Conservation (phyloP, 306 rosid genomes). For the Citrullus amarus region DNA sequence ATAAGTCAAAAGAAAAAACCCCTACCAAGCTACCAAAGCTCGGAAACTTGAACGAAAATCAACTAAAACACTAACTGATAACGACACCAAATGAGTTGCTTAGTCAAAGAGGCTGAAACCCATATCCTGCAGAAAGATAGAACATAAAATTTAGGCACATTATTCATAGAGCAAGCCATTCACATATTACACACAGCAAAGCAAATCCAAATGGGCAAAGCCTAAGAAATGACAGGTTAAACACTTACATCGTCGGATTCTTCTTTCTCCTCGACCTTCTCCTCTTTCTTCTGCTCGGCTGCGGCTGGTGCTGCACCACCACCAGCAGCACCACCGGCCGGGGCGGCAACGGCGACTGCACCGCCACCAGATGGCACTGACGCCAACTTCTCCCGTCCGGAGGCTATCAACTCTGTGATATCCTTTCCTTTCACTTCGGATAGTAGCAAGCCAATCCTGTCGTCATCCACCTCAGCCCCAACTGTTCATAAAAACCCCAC, state of each 20-base stretch:
- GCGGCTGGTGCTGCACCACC: conserved; percentile 6
- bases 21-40: neutral
- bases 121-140: conserved; percentile 9
- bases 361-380: conserved; percentile 14
- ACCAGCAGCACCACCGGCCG: neutral
- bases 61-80: conserved; percentile 5
- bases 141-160: neutral
- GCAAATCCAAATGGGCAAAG: neutral
- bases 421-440: conserved; percentile 14
- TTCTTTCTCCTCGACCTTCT: conserved; percentile 16
- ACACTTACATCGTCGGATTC: conserved; percentile 13
- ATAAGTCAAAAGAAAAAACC: neutral
- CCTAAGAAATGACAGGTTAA: no score
- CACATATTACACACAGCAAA: neutral
- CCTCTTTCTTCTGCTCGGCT: conserved; percentile 12
- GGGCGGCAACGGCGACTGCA: neutral
- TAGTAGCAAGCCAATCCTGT: neutral
- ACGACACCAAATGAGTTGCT: neutral
- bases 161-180: neutral
- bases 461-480: conserved; percentile 4
- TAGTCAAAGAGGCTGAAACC: conserved; percentile 16
- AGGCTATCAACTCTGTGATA: conserved; percentile 14
- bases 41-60: neutral
- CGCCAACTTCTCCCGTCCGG: conserved; percentile 15
- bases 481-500: conserved; percentile 3